Evolutionary conservation across 192 early-diverging fungal genomes (phyloP).

Genomic region (Linnemannia schmuckeri): DNA sequence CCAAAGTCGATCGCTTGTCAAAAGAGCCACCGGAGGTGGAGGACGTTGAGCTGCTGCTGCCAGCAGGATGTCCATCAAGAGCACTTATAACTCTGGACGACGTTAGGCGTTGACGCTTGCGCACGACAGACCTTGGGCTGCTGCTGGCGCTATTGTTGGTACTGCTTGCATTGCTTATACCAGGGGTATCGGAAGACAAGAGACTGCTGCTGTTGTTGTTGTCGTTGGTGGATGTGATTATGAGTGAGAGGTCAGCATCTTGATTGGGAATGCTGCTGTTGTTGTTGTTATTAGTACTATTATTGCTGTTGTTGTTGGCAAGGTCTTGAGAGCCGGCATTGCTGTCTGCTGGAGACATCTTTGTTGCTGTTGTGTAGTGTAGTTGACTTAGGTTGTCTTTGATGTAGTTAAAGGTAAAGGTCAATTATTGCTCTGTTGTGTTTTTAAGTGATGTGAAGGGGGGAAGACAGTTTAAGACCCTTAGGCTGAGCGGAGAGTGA

Average conservation of each 20-base stretch:
- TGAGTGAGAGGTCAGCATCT: neutral
- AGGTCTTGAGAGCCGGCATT: neutral
- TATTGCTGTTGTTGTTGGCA: neutral
- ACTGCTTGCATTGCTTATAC: slow-evolving; percentile 7
- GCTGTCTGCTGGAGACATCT: neutral
- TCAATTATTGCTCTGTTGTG: neutral
- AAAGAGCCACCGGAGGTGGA: neutral
- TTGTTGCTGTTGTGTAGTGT: neutral
- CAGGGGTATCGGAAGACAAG: slow-evolving; percentile 14
- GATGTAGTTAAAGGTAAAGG: no score
- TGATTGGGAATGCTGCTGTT: neutral
- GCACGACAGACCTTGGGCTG: slow-evolving; percentile 33
- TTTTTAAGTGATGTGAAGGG: neutral
- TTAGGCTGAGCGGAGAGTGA: no score
- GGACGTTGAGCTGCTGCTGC: neutral
- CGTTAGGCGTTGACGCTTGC: slow-evolving; percentile 46
- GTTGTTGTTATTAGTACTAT: neutral
- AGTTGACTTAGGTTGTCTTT: neutral
- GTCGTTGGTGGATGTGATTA: neutral
- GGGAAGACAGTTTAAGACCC: no score
- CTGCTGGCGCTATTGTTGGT: slow-evolving; percentile 8
- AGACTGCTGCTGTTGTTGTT: slow-evolving; percentile 1
- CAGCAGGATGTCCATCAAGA: neutral
- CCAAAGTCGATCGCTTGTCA: neutral
- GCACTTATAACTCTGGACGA: slow-evolving; percentile 8